Conservation (phyloP, 2,329 filamentous ascomycete genomes). For the Hansfordia pulvinata region DNA sequence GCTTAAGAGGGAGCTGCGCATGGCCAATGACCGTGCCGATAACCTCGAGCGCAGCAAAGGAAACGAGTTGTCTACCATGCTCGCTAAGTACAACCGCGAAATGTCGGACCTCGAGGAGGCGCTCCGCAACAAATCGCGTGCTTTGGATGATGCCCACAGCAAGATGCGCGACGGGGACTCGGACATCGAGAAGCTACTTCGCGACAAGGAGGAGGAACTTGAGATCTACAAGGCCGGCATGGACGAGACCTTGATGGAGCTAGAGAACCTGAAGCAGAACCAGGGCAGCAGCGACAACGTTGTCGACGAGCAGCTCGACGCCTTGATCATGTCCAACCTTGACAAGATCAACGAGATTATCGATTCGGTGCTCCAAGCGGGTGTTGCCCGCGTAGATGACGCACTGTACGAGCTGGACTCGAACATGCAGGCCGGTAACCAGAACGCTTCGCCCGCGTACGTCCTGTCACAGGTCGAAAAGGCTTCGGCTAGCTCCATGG, state of each 20-base stretch:
- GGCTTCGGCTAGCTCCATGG: conserved; percentile 83
- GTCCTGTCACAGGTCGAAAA: conserved; percentile 97
- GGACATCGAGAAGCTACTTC: conserved; percentile 73
- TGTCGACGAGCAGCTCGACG: conserved; percentile 83
- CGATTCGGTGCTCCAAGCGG: conserved; percentile 87
- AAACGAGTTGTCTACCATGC: conserved; percentile 85
- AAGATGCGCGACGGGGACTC: conserved; percentile 69
- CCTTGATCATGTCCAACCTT: conserved; percentile 72
- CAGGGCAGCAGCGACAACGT: conserved; percentile 66
- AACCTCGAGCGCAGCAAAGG: conserved; percentile 88
- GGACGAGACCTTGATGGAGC: conserved; percentile 87
- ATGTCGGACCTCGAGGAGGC: conserved; percentile 95
- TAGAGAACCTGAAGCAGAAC: conserved; percentile 73
- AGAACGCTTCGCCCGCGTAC: conserved; percentile 89
- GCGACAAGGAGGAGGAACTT: conserved; percentile 93
- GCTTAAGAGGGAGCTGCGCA: conserved; percentile 80
- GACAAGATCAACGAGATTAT: conserved; percentile 96
- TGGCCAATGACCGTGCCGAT: conserved; percentile 84
- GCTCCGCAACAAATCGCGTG: conserved; percentile 72
- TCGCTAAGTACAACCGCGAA: conserved; percentile 92
- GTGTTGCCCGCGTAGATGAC: conserved; percentile 88
- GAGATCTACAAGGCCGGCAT: conserved; percentile 97
- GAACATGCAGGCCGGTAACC: conserved; percentile 95
- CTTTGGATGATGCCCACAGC: conserved; percentile 70
- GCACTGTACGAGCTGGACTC: conserved; percentile 95